Evolutionary conservation across 208 protist genomes (phyloP), one percentile per base, ranked within the genome.

Genomic region (Crithidia expoeki): DNA sequence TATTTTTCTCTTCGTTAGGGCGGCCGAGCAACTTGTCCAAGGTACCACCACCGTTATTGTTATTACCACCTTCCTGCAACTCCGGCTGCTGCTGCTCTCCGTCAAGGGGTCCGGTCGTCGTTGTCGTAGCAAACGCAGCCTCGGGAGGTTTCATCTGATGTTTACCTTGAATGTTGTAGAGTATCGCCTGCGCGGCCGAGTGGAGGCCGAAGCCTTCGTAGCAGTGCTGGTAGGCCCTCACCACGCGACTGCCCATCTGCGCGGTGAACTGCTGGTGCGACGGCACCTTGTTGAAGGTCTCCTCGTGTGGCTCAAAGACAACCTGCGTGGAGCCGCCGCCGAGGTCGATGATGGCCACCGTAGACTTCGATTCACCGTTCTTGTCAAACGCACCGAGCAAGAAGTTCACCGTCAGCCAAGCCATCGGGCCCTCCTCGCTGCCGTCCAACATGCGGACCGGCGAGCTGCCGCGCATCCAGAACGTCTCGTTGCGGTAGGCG

Each of bases 391-490:
- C 74, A 1, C 82, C 83, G 9, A 90, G 63, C 12, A 96, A 75
- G 51, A 85, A 94, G 73, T 96, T 96, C 16, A 94, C 86, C 0
- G 92, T 93, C 7, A 94, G 40, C 92, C 92, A 96, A 59, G 86
- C 87, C 50, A 92, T 75, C 42, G 81, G 80, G 10, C 92, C 92
- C 74, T 96, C 92, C 33, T 94, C 92, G n/a, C 62, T 40, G 40
- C 86, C 87, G 32, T 90, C 87, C 55, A 96, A 75, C 40, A 96
- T 93, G 55, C 79, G 77, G n/a, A 88, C 84, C 0, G 86, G 71
- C 21, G 85, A 34, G 33, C 62, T 64, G 14, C 79, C 81, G 44
- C 79, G 76, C 66, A 90, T 0, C 87, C 87, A 88, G 28, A 93
- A 81, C 11, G 63, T 7, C 25, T 56, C 56, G 38, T 72, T 60